phyloP scores from a whole-genome alignment of 306 rosid genomes.

The Gynostemma pentaphyllum region DNA sequence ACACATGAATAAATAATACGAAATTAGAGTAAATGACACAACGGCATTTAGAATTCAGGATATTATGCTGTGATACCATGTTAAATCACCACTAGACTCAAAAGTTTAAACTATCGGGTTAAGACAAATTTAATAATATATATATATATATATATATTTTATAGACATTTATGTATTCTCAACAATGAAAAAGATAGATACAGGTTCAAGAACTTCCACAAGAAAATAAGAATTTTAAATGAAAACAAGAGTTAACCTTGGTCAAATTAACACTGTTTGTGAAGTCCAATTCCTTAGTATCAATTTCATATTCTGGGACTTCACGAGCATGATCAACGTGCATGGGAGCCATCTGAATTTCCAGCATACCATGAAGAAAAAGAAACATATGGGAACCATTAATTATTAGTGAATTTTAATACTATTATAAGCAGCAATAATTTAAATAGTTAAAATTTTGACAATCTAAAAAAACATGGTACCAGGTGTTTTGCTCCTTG shows the following conservation, averaged over 20 bases:
- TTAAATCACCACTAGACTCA: too few relatives aligned
- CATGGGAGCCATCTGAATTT: constrained; percentile 70
- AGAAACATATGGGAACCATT: background rate
- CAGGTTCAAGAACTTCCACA: too few relatives aligned
- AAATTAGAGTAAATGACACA: too few relatives aligned
- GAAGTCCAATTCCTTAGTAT: constrained; percentile 83
- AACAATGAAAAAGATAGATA: too few relatives aligned
- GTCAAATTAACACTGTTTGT: constrained; percentile 61
- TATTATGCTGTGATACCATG: too few relatives aligned
- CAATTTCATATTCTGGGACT: constrained; percentile 88
- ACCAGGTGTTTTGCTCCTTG: constrained; percentile 78
- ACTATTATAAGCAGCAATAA: background rate
- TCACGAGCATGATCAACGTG: constrained; percentile 67
- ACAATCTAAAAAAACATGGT: background rate
- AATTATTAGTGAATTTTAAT: constrained; percentile 1
- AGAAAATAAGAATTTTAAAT: background rate
- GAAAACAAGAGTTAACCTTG: constrained; percentile 35
- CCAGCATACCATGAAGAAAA: constrained; percentile 7
- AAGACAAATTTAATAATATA: too few relatives aligned
- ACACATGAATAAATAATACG: too few relatives aligned
- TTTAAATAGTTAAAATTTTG: background rate
- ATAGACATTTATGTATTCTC: too few relatives aligned
- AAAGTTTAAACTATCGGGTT: too few relatives aligned
- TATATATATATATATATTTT: too few relatives aligned
- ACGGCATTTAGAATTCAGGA: too few relatives aligned